Base-by-base conservation (phyloP, 169 alveolate species). In the Cryptosporidium felis region DNA sequence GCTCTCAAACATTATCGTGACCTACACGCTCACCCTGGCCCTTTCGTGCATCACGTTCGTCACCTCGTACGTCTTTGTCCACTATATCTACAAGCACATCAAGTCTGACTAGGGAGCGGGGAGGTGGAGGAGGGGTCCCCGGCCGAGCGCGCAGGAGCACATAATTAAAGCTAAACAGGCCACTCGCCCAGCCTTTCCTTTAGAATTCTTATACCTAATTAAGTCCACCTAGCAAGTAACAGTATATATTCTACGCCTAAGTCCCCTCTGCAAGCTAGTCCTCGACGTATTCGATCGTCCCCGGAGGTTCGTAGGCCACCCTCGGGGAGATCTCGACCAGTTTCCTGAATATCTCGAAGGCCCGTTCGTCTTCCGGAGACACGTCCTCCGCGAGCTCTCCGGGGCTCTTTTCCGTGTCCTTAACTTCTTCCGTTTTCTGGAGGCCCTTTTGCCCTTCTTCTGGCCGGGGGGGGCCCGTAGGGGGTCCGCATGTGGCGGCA, bases 21-120 rank as follows among this genome's bases (percentile, higher is more conserved):
- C 85, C n/a, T 74, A 53, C 41, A 74, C 85, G 16, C 40, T 74
- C 9, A 38, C 58, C 1, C 38, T 74, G 30, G 49, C 74, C 3
- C 49, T 56, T 12, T 49, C 85, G 2, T 53, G 74, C 2, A 74
- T 74, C 16, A 74, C 85, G 5, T 74, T 74, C 42, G 42, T 74
- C 9, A 38, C 85, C 0, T 74, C 85, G 23, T 74, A 74, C 61
- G 23, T 53, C 2, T 74, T 74, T 36, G 56, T 74, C 5, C 67
- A 74, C 67, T 53, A 74, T 59, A 74, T 74, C 21, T 74, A 74
- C 41, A 74, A 74, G 18, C 85, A 56, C 2, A 74, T 74, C 16
- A 74, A 74, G 67, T 74, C 85, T 12, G 85, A 74, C 32, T 74
- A 18, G 56, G 5, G 3, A 56, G 63, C 2, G 60, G 26, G 5